A percentile compares a stretch with the other conserved stretches of the same genome.
phyloP scores from a whole-genome alignment of 1,284 basidiomycete species.

The Ganoderma multipileum region DNA sequence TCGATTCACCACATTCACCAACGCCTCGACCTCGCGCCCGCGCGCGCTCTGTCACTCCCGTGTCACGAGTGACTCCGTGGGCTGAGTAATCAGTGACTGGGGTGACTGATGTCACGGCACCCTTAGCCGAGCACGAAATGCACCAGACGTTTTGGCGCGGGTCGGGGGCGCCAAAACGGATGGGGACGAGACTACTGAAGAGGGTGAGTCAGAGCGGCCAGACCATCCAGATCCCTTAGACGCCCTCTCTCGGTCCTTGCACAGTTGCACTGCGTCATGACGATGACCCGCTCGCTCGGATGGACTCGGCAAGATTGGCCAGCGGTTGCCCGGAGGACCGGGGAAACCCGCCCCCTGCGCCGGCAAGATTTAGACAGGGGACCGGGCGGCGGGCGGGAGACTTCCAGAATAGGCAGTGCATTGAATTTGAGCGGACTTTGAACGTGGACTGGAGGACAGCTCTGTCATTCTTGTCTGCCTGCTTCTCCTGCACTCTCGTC shows the following conservation, averaged over 20 bases:
- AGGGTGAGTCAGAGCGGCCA: neutral
- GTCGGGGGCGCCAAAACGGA: too few relatives aligned
- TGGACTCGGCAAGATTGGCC: neutral
- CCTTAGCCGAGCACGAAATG: too few relatives aligned
- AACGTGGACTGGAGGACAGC: conserved; percentile 18
- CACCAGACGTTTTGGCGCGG: too few relatives aligned
- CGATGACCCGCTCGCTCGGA: neutral
- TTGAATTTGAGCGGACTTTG: conserved; percentile 36
- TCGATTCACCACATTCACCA: too few relatives aligned
- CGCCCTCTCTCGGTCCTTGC: neutral
- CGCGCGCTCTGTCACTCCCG: too few relatives aligned
- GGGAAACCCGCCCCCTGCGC: neutral
- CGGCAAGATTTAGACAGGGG: conserved; percentile 8
- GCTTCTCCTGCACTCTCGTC: conserved; percentile 16
- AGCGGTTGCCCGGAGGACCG: neutral
- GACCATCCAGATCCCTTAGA: too few relatives aligned
- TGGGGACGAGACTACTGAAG: too few relatives aligned
- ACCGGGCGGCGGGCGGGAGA: conserved; percentile 18
- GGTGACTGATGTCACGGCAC: too few relatives aligned
- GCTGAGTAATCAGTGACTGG: too few relatives aligned
- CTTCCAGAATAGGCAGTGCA: conserved; percentile 22
- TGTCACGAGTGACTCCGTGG: too few relatives aligned
- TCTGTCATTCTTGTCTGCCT: conserved; percentile 18
- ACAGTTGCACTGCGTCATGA: neutral
- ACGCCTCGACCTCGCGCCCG: too few relatives aligned